Evolutionary conservation across 139 green algal genomes (phyloP).

Genomic region (Dunaliella primolecta): DNA sequence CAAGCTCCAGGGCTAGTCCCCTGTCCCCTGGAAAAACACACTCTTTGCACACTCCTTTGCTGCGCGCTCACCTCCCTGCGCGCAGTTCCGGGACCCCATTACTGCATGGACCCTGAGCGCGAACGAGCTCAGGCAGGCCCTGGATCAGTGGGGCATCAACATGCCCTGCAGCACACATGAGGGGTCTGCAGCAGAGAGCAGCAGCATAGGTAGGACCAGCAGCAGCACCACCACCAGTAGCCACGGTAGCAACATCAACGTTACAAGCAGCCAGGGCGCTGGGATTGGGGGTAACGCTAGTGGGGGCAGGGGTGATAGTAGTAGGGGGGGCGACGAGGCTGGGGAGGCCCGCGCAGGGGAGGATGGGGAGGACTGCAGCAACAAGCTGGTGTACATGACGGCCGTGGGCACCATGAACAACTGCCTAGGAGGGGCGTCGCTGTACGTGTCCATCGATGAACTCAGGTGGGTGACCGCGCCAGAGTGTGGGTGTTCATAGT

Average conservation of each 20-base stretch:
- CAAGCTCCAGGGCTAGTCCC: too few relatives aligned
- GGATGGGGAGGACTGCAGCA: not conserved
- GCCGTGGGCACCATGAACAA: conserved; percentile 36
- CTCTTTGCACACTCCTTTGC: too few relatives aligned
- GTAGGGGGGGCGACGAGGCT: not conserved
- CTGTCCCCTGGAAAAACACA: too few relatives aligned
- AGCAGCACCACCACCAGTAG: not conserved
- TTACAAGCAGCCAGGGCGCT: not conserved
- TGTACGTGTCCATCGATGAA: conserved; percentile 38
- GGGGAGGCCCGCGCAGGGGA: not conserved
- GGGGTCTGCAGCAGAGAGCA: too few relatives aligned
- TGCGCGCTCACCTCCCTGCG: too few relatives aligned
- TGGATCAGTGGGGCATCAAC: not conserved
- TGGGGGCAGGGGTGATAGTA: not conserved
- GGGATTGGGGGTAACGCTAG: not conserved
- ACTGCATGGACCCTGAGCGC: conserved; percentile 21
- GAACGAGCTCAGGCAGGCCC: not conserved
- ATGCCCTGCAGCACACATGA: too few relatives aligned
- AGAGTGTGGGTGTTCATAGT: not conserved
- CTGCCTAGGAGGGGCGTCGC: conserved; percentile 35
- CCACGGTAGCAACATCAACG: not conserved
- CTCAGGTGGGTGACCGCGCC: not conserved
- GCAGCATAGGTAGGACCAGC: too few relatives aligned
- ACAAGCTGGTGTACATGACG: conserved; percentile 27
- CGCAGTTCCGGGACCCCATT: conserved; percentile 38